phyloP scores from a whole-genome alignment of 2,329 filamentous ascomycete species.

The Dryadomyces quercivorus region DNA sequence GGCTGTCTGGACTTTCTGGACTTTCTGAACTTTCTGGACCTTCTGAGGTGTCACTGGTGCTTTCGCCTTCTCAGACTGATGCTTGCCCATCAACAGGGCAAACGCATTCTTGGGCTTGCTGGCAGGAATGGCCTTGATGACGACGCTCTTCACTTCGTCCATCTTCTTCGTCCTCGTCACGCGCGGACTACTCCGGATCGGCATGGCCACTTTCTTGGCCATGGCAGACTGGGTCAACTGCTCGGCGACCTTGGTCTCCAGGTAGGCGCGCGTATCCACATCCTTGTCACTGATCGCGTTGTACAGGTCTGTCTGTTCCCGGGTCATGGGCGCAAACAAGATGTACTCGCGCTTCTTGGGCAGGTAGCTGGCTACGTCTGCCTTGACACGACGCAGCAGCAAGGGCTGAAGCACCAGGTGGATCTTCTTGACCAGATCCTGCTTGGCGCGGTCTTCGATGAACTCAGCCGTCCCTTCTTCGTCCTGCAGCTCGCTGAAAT shows the following conservation, averaged over 20 bases:
- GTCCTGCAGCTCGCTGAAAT: conserved; percentile 85
- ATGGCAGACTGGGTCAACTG: conserved; percentile 37
- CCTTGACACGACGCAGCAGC: conserved; percentile 76
- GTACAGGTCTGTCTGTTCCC: conserved; percentile 85
- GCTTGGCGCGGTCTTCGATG: conserved; percentile 64
- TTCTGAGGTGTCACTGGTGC: conserved; percentile 12
- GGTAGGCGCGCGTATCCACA: conserved; percentile 55
- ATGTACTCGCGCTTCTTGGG: conserved; percentile 97
- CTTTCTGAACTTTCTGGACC: neutral
- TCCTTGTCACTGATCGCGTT: conserved; percentile 47
- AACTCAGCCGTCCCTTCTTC: conserved; percentile 68
- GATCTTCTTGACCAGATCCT: conserved; percentile 75
- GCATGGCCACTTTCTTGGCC: conserved; percentile 8
- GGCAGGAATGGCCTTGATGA: conserved; percentile 7
- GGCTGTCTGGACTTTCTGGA: neutral
- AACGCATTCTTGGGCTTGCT: conserved; percentile 32
- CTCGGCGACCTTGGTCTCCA: conserved; percentile 69
- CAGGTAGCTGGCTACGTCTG: conserved; percentile 81
- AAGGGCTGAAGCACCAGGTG: conserved; percentile 90
- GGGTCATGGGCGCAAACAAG: conserved; percentile 81
- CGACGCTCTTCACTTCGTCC: conserved; percentile 7
- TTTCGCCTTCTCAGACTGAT: conserved; percentile 5
- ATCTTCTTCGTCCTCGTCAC: conserved; percentile 16
- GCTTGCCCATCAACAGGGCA: conserved; percentile 38
- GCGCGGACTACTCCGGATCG: conserved; percentile 24